Base-by-base conservation (phyloP, 2,329 filamentous ascomycete genomes). In the Hypoxylon sp. region DNA sequence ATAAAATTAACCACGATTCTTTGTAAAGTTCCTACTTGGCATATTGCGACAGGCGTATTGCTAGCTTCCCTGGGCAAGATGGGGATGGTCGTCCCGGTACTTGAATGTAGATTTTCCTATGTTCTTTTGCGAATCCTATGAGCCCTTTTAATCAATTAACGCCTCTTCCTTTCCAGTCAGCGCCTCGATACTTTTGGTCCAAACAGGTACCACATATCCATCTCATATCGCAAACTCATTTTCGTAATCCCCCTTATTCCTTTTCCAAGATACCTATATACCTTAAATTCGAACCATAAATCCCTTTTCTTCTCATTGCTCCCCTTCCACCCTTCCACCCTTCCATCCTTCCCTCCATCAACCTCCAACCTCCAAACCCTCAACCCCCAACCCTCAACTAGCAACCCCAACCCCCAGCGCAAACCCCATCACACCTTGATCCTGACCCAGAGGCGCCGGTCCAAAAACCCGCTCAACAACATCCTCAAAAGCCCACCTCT, bases 401-500 rank as follows among this genome's bases (percentile, higher is more conserved):
- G n/a, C n/a, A n/a, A n/a, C n/a, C n/a, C n/a, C n/a, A n/a, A n/a
- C n/a, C n/a, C n/a, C n/a, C n/a, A n/a, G n/a, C n/a, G n/a, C n/a
- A n/a, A n/a, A n/a, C 11, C 14, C 23, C 12, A 32, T 16, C 37
- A 14, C 23, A 39, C 12, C 14, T 34, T 23, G 19, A 51, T 14
- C 19, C 32, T 14, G n/a, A 16, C 9, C 30, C n/a, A n/a, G 2
- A n/a, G 60, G 52, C 21, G 34, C 23, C 2, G 54, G 59, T 34
- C 75, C 78, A 37, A 85, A 59, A 2, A 86, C 80, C 41, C 79
- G 76, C 23, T 61, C 70, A 5, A 83, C 74, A n/a, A 82, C 78
- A 37, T 75, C 81, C 71, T 86, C 83, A 69, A 85, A 86, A 0
- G 79, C 79, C 1, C 66, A 73, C 23, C 84, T 75, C 71, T 81